phyloP scores from a whole-genome alignment of 306 rosid species.

The Vicia sativa region DNA sequence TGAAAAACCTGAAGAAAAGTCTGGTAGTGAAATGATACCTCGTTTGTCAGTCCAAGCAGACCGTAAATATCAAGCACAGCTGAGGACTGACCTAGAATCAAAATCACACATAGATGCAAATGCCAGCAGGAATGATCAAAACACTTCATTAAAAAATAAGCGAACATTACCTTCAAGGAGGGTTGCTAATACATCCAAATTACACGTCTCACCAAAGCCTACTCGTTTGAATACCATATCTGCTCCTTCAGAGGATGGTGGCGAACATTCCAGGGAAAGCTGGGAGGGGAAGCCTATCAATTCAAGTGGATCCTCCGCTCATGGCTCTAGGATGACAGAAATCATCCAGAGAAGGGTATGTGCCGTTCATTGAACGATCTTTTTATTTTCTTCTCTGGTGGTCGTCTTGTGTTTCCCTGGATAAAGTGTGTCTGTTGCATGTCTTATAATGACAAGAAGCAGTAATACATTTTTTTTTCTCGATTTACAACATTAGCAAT shows the following conservation, averaged over 20 bases:
- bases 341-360: slow-evolving; percentile 90
- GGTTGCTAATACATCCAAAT: slow-evolving; percentile 63
- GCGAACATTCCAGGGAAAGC: slow-evolving; percentile 69
- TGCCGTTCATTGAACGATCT: slow-evolving; percentile 25
- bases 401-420: slow-evolving; percentile 6
- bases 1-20: slow-evolving; percentile 84
- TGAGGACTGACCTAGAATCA: slow-evolving; percentile 59
- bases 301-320: slow-evolving; percentile 61
- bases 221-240: slow-evolving; percentile 66
- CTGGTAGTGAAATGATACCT: slow-evolving; percentile 64
- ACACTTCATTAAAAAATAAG: slow-evolving; percentile 60
- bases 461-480: slow-evolving; percentile 25
- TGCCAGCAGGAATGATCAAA: slow-evolving; percentile 67
- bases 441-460: slow-evolving; percentile 15
- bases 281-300: slow-evolving; percentile 68
- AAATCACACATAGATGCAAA: slow-evolving; percentile 60
- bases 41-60: slow-evolving; percentile 61
- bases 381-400: slow-evolving; percentile 4
- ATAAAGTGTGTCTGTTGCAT: slow-evolving; percentile 18
- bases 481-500: slow-evolving; percentile 15
- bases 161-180: slow-evolving; percentile 72
- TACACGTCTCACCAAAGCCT: slow-evolving; percentile 73
- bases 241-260: slow-evolving; percentile 60
- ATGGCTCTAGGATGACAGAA: slow-evolving; percentile 73
- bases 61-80: slow-evolving; percentile 60